Evolutionary conservation across 2,329 filamentous ascomycete species (phyloP).

Genomic region (Pseudocercospora musae): DNA sequence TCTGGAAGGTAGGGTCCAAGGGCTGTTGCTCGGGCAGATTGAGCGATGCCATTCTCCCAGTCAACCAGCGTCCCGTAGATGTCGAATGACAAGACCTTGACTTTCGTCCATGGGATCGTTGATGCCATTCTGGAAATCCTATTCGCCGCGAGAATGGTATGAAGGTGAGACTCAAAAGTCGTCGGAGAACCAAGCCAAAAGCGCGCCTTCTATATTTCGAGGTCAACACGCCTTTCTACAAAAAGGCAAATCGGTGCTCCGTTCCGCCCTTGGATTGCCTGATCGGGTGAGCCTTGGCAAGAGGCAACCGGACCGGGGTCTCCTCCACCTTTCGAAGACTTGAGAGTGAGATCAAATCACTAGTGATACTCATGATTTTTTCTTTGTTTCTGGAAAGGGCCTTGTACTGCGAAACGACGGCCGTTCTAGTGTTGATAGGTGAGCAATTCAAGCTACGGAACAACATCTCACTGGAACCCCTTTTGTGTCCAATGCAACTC

Average conservation of each 20-base stretch:
- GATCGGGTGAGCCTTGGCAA: background rate
- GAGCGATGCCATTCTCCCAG: conserved; percentile 66
- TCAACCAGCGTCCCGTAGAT: conserved; percentile 78
- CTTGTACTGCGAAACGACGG: too few relatives aligned
- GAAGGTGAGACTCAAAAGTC: background rate
- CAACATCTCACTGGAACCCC: too few relatives aligned
- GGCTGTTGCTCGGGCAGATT: conserved; percentile 49
- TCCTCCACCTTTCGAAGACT: too few relatives aligned
- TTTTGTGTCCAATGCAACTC: too few relatives aligned
- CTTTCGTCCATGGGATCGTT: conserved; percentile 28
- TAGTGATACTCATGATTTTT: background rate
- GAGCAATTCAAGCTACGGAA: too few relatives aligned
- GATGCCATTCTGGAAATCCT: conserved; percentile 21
- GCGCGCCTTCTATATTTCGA: background rate
- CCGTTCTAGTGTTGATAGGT: too few relatives aligned
- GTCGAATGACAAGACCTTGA: conserved; percentile 64
- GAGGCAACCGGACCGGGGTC: background rate
- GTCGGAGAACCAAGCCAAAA: background rate
- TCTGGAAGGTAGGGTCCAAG: conserved; percentile 47
- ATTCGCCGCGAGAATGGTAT: background rate
- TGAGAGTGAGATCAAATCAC: too few relatives aligned
- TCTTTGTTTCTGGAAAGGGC: too few relatives aligned
- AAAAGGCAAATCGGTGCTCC: too few relatives aligned
- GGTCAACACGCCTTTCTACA: background rate
- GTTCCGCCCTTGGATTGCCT: background rate